phyloP scores from a whole-genome alignment of 306 rosid genomes.

The Cicer arietinum region DNA sequence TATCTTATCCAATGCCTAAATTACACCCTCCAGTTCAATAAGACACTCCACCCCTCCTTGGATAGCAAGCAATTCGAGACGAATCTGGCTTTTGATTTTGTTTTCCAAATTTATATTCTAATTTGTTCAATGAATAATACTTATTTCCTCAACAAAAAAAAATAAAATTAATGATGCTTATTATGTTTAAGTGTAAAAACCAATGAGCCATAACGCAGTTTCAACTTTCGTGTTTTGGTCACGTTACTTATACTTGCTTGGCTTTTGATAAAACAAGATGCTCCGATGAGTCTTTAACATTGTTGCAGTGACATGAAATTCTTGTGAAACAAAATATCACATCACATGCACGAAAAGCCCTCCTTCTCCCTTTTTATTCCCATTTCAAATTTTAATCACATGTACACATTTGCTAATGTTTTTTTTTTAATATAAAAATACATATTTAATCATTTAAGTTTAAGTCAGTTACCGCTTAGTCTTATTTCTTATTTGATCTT shows the following conservation, averaged over 20 bases:
- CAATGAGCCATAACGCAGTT: slow-evolving; percentile 12
- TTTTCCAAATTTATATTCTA: slow-evolving; percentile 3
- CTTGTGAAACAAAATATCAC: slow-evolving; percentile 43
- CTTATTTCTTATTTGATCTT: too few relatives aligned
- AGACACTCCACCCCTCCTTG: neutral
- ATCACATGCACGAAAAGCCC: slow-evolving; percentile 52
- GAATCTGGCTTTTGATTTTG: slow-evolving; percentile 25
- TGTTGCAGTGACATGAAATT: slow-evolving; percentile 46
- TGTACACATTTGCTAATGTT: too few relatives aligned
- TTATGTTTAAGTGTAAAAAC: slow-evolving; percentile 2
- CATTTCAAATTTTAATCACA: neutral
- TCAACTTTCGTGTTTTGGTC: slow-evolving; percentile 37
- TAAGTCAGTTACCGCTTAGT: too few relatives aligned
- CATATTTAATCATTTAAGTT: too few relatives aligned
- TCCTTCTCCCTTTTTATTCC: neutral
- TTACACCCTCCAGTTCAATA: slow-evolving; percentile 33
- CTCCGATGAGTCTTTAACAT: slow-evolving; percentile 36
- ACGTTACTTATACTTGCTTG: slow-evolving; percentile 36
- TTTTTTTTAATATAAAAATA: too few relatives aligned
- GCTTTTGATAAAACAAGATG: slow-evolving; percentile 36
- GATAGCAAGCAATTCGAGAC: slow-evolving; percentile 20
- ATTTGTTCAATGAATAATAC: neutral
- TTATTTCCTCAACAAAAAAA: too few relatives aligned
- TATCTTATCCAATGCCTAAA: slow-evolving; percentile 38
- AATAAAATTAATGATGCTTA: too few relatives aligned